Evolutionary conservation across 2,329 filamentous ascomycete genomes (phyloP).

Genomic region (Colletotrichum truncatum): DNA sequence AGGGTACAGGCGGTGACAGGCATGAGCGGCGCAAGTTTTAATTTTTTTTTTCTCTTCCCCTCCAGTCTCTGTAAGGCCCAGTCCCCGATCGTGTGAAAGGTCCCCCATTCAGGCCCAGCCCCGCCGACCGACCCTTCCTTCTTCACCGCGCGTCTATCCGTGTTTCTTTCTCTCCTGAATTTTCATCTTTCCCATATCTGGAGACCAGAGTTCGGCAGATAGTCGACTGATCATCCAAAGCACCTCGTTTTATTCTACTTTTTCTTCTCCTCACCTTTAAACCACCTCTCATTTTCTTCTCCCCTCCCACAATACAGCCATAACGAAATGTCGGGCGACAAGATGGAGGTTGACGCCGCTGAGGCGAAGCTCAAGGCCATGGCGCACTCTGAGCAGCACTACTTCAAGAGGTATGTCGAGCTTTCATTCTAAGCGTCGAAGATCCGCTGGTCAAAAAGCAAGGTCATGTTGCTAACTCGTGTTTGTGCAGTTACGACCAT

Average conservation of each 20-base stretch:
- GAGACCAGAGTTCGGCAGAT: neutral
- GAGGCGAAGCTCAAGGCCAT: slow-evolving; percentile 75
- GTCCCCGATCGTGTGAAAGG: slow-evolving; percentile 24
- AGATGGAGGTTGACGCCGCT: slow-evolving; percentile 68
- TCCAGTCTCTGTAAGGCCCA: slow-evolving; percentile 9
- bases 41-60: slow-evolving; percentile 14
- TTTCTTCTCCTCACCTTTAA: neutral
- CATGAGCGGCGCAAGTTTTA: slow-evolving; percentile 23
- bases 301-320: neutral
- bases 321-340: slow-evolving; percentile 53
- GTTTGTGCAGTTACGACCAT: slow-evolving; percentile 85
- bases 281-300: neutral
- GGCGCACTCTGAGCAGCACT: slow-evolving; percentile 97
- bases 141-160: slow-evolving; percentile 23
- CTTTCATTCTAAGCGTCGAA: slow-evolving; percentile 13
- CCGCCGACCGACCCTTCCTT: slow-evolving; percentile 16
- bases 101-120: slow-evolving; percentile 21
- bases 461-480: slow-evolving; percentile 31
- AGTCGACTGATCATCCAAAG: neutral
- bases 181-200: slow-evolving; percentile 10
- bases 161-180: slow-evolving; percentile 21
- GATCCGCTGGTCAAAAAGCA: neutral
- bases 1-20: slow-evolving; percentile 30
- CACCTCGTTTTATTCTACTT: neutral
- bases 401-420: slow-evolving; percentile 91